These are phyloP conservation scores for Leccinum olivaceopallidum DNA, from an alignment of 768 basidiomycete species.

Conservation along the genomic window DNA sequence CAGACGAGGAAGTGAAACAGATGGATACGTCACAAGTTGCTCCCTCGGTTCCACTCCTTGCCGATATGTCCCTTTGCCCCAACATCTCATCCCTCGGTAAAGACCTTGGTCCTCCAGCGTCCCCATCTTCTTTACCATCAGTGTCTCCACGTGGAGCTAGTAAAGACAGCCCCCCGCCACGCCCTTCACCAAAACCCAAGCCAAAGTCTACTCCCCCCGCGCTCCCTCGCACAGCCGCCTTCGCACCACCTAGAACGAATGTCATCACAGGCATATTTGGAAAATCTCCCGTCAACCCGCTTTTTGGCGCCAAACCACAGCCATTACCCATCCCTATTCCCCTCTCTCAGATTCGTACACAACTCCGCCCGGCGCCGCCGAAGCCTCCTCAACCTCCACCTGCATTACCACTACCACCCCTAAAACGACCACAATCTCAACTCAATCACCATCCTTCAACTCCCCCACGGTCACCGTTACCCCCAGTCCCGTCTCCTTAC, in stretches of 20 bases:
- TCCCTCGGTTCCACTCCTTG: slow-evolving; percentile 11
- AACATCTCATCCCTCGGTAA: slow-evolving; percentile 15
- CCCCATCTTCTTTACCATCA: slow-evolving; percentile 1
- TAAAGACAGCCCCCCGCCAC: slow-evolving; percentile 20
- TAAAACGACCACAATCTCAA: slow-evolving; percentile 22
- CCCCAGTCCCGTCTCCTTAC: slow-evolving; percentile 10
- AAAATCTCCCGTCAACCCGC: slow-evolving; percentile 25
- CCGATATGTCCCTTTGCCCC: slow-evolving; percentile 14
- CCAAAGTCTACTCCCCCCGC: slow-evolving; percentile 16
- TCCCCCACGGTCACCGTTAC: slow-evolving; percentile 11
- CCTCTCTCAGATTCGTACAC: slow-evolving; percentile 29
- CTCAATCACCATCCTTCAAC: slow-evolving; percentile 8
- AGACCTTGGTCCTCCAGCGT: slow-evolving; percentile 9
- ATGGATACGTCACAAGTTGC: not conserved
- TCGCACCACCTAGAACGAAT: slow-evolving; percentile 19
- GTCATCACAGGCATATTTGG: slow-evolving; percentile 24
- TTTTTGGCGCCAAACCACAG: slow-evolving; percentile 26
- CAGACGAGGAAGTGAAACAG: slow-evolving; percentile 2
- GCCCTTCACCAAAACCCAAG: slow-evolving; percentile 26
- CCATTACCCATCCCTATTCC: slow-evolving; percentile 30
- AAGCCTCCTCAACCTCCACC: slow-evolving; percentile 23
- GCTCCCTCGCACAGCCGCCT: slow-evolving; percentile 7
- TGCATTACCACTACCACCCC: slow-evolving; percentile 23
- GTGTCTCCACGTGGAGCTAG: slow-evolving; percentile 10
- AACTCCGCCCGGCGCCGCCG: slow-evolving; percentile 30